Base-by-base conservation (phyloP, 2,329 filamentous ascomycete species). In the Penicillium sp. region DNA sequence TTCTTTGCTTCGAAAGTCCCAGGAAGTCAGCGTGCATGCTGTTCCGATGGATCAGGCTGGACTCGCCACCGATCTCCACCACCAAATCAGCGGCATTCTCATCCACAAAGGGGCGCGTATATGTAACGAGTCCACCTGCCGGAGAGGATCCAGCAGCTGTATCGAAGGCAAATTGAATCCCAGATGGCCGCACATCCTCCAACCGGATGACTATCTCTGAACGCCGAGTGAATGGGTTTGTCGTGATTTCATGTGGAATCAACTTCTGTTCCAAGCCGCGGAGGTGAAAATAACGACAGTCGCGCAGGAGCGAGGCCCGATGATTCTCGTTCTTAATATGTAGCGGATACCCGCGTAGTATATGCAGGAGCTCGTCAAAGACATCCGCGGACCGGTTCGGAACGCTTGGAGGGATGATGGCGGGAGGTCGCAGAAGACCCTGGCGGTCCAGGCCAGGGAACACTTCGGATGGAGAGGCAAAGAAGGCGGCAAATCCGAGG, bases 201-300 rank as follows among this genome's bases (percentile, higher is more conserved):
- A 97, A 74, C 0, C 90, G 82, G 30, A 97, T 78, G 4, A 85
- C 75, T 16, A 97, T 96, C 74, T 97, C 92, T 3, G 84, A 79
- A 45, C 82, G 82, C 14, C 81, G 77, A 2, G 88, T 81, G 14
- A 81, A 75, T 34, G 89, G 81, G 66, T 97, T 96, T 72, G 85
- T 91, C 47, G 81, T 84, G 56, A 93, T 88, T 27, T 84, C 73
- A 70, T 92, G 89, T 0, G 89, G 84, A 40, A 97, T 88, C 10
- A 97, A 79, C 60, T 85, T 86, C 73, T 97, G 93, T 74, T 97
- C 93, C 0, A 97, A 76, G 0, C 91, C 91, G 68, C 92, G 93
- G 63, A 97, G 86, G 70, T 96, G 91, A 72, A 93, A 97, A 72
- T 97, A 97, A 48, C 90, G 86, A 58, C 90, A 94, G 71, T 97